These are phyloP conservation scores for Venustampulla echinocandica DNA, from an alignment of 495 filamentous ascomycete genomes.

Conservation along the genomic window DNA sequence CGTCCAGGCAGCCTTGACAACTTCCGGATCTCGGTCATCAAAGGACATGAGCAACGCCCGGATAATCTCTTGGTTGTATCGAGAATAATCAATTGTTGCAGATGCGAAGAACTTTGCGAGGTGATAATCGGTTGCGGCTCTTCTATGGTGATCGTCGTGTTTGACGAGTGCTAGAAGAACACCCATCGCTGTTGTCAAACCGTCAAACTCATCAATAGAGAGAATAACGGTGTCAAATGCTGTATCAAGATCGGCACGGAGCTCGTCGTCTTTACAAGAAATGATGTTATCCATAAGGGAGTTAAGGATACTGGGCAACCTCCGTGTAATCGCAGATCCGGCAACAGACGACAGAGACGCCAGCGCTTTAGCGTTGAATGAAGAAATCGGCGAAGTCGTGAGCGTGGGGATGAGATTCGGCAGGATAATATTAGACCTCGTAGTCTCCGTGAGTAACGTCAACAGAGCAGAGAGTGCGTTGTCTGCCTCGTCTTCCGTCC, in stretches of 20 bases:
- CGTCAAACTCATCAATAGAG: conserved; percentile 93
- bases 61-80: conserved; percentile 92
- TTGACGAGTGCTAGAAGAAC: conserved; percentile 80
- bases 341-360: conserved; percentile 90
- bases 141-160: conserved; percentile 81
- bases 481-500: conserved; percentile 76
- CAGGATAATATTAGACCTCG: conserved; percentile 89
- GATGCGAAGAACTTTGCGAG: conserved; percentile 82
- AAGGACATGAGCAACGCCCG: conserved; percentile 83
- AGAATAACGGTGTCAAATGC: conserved; percentile 82
- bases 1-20: conserved; percentile 88
- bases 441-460: conserved; percentile 87
- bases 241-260: conserved; percentile 61
- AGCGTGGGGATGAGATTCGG: conserved; percentile 92
- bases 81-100: conserved; percentile 77
- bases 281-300: conserved; percentile 89
- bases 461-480: conserved; percentile 88
- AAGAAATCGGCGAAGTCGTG: conserved; percentile 77
- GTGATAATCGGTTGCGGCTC: conserved; percentile 66
- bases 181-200: conserved; percentile 89
- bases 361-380: conserved; percentile 89
- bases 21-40: conserved; percentile 72
- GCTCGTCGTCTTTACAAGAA: conserved; percentile 61
- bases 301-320: conserved; percentile 82
- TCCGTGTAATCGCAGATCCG: conserved; percentile 76